These are phyloP conservation scores for Penstemon davidsonii DNA, from an alignment of 257 asterid genomes.

Conservation along the genomic window DNA sequence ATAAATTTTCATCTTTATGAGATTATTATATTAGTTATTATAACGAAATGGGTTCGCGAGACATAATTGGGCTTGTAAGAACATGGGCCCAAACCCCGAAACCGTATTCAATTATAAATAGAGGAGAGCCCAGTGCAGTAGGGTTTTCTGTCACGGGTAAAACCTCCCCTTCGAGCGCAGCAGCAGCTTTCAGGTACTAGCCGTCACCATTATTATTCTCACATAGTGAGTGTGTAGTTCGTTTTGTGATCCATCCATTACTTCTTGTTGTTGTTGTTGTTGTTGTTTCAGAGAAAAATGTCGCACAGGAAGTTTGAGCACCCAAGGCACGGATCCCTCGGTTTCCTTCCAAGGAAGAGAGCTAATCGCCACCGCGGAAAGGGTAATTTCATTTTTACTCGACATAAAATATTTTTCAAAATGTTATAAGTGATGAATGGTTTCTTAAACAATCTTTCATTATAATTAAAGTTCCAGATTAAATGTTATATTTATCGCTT, in stretches of 20 bases:
- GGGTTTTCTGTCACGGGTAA: constrained; percentile 29
- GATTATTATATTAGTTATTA: too few species aligned
- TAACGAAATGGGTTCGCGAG: too few species aligned
- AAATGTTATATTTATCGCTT: too few species aligned
- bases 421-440: neutral
- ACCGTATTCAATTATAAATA: constrained; percentile 19
- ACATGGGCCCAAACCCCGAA: too few species aligned
- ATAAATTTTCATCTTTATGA: too few species aligned
- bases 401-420: neutral
- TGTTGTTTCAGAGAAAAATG: constrained; percentile 38
- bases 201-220: neutral
- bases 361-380: constrained; percentile 64
- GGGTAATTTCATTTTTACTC: constrained; percentile 30
- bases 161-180: constrained; percentile 14
- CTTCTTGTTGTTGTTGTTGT: neutral
- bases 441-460: too few species aligned
- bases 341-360: constrained; percentile 70
- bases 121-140: constrained; percentile 17
- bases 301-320: constrained; percentile 78
- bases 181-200: constrained; percentile 32
- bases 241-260: neutral
- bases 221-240: neutral
- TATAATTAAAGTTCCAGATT: too few species aligned
- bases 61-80: too few species aligned
- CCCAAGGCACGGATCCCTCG: constrained; percentile 70